Evolutionary conservation across 495 filamentous ascomycete species (phyloP), one percentile per base, ranked within the genome.

Genomic region (Extremus antarcticus): DNA sequence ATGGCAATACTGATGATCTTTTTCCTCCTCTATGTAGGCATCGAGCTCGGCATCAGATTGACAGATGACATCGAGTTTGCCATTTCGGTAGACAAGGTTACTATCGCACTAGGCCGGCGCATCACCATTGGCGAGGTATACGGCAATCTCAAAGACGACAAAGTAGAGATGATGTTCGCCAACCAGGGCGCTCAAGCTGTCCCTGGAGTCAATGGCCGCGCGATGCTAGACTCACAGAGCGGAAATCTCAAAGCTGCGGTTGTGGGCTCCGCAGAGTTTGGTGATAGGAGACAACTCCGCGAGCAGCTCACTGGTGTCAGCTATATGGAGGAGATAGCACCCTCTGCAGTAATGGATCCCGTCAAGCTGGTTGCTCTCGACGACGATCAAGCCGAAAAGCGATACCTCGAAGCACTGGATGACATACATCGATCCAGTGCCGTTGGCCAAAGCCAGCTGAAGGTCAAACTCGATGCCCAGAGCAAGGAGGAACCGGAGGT

Each of bases 21-120:
- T 45, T 49, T 17, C 39, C 24, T 40, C 10, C 22, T 1, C 3
- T 40, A 4, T 19, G 17, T 7, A 15, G 49, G 53, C n/a, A n/a
- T n/a, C n/a, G n/a, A n/a, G n/a, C n/a, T n/a, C n/a, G n/a, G 56
- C 13, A 17, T 72, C 43, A 68, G 65, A 32, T 43, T 72, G 3
- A 57, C 57, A 15, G 66, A 70, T 43, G 68, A 72, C 39, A 69
- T 72, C 56, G 70, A 72, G 50, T 53, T 72, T 9, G 70, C 70
- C 0, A 67, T 71, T 46, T 63, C 66, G 40, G 60, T 51, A 0
- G 66, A 70, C 22, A 55, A 60, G 39, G 68, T 72, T 3, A 63
- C 43, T 10, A 64, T 72, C 15, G 50, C 47, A 7, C 59, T 72
- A 1, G 66, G 70, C 52, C 25, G 70, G 41, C 58, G 58, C 1